phyloP scores from a whole-genome alignment of 495 filamentous ascomycete genomes.

The Rhypophila decipiens region DNA sequence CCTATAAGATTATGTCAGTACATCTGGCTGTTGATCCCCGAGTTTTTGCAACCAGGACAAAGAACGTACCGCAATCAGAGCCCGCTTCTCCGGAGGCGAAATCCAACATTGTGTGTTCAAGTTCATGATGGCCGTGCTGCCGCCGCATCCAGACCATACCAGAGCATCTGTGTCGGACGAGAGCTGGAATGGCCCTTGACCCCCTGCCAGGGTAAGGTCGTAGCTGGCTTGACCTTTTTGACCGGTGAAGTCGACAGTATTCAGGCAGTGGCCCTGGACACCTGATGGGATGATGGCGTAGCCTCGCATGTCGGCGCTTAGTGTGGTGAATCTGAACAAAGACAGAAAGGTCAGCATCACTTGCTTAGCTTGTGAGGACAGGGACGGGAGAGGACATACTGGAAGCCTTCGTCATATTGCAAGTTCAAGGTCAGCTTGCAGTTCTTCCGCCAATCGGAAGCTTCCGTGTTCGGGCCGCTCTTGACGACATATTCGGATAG shows the following conservation, averaged over 20 bases:
- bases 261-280: neutral
- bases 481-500: slow-evolving; percentile 15
- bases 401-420: slow-evolving; percentile 15
- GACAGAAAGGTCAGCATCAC: neutral
- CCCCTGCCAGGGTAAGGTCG: neutral
- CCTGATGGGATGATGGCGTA: neutral
- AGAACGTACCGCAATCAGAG: neutral
- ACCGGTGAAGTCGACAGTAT: neutral
- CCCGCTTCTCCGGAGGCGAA: neutral
- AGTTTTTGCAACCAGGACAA: neutral
- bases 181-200: neutral
- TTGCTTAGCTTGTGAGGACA: neutral
- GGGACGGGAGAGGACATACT: neutral
- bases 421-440: slow-evolving; percentile 18
- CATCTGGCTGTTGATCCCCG: neutral
- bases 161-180: neutral
- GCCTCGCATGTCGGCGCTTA: neutral
- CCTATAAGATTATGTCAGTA: neutral
- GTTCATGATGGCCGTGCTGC: neutral
- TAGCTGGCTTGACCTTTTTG: neutral
- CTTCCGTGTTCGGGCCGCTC: slow-evolving; percentile 13
- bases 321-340: slow-evolving; percentile 9
- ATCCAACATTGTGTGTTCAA: neutral
- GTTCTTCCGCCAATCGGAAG: slow-evolving; percentile 15
- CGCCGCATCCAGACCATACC: neutral